Evolutionary conservation across 805 yeast genomes (phyloP).

Genomic region (Metschnikowia drakensbergensis): DNA sequence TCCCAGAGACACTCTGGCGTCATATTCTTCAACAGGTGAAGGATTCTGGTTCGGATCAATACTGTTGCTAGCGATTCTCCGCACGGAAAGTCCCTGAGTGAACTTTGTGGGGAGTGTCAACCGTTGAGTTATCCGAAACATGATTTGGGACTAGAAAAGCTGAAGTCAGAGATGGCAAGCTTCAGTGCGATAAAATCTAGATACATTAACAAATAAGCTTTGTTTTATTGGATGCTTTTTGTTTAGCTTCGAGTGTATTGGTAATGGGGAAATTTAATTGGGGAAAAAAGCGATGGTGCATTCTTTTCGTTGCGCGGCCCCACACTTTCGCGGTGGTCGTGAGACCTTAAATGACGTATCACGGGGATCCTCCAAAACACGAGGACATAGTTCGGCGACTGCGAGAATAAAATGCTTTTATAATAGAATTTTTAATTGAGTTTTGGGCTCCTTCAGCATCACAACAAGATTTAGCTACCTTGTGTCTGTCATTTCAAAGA

Average conservation of each 20-base stretch:
- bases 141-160: background rate
- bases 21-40: conserved; percentile 51
- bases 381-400: no score
- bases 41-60: background rate
- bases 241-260: background rate
- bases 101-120: background rate
- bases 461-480: background rate
- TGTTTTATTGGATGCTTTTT: background rate
- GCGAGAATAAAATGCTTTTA: no score
- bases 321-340: conserved; percentile 2
- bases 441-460: no score
- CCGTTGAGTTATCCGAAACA: conserved; percentile 1
- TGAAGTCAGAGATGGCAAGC: no score
- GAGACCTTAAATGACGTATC: conserved; percentile 3
- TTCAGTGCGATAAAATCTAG: background rate
- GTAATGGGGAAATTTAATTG: conserved; percentile 3
- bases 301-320: conserved; percentile 4
- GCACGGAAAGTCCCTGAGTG: background rate
- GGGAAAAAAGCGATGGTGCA: background rate
- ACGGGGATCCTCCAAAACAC: background rate
- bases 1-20: conserved; percentile 45
- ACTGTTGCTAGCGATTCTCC: conserved; percentile 4
- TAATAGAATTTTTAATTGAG: no score
- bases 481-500: conserved; percentile 20
- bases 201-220: background rate